Evolutionary conservation across 139 green algal species (phyloP).

Genomic region (Tetradesmus obliquus): DNA sequence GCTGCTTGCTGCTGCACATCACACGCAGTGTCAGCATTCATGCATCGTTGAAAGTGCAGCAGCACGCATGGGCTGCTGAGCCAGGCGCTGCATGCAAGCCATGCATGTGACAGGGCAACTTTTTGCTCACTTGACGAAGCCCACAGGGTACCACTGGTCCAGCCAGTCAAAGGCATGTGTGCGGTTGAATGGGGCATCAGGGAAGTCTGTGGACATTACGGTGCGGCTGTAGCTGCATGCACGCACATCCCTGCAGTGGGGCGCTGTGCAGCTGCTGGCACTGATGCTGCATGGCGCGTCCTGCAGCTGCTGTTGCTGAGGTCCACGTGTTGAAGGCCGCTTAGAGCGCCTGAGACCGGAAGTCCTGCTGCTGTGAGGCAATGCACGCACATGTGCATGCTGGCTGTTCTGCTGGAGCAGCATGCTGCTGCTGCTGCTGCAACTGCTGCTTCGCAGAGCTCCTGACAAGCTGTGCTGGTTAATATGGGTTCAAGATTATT

Average conservation of each 20-base stretch:
- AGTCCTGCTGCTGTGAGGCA: not conserved
- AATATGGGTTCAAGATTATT: too few relatives aligned
- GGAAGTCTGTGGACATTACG: not conserved
- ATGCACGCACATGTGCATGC: not conserved
- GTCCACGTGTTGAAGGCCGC: not conserved
- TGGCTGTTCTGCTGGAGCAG: not conserved
- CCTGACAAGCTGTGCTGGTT: not conserved
- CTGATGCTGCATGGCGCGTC: not conserved
- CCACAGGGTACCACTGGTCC: slow-evolving; percentile 38
- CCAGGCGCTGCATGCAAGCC: not conserved
- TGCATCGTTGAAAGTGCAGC: too few relatives aligned
- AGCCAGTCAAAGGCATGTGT: not conserved
- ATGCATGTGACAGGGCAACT: not conserved
- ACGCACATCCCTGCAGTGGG: not conserved
- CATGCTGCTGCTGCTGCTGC: not conserved
- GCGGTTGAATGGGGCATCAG: not conserved
- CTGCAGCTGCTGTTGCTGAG: not conserved
- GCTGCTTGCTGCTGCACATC: too few relatives aligned
- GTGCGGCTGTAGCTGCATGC: not conserved
- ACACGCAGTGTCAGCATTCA: too few relatives aligned
- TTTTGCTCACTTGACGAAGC: slow-evolving; percentile 24
- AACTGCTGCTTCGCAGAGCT: not conserved
- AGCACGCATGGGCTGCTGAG: not conserved
- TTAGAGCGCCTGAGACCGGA: too few relatives aligned
- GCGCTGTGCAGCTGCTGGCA: not conserved